A percentile compares a stretch with the other conserved stretches of the same genome.
phyloP scores from a whole-genome alignment of 805 yeast genomes.

The Lachancea dasiensis region DNA sequence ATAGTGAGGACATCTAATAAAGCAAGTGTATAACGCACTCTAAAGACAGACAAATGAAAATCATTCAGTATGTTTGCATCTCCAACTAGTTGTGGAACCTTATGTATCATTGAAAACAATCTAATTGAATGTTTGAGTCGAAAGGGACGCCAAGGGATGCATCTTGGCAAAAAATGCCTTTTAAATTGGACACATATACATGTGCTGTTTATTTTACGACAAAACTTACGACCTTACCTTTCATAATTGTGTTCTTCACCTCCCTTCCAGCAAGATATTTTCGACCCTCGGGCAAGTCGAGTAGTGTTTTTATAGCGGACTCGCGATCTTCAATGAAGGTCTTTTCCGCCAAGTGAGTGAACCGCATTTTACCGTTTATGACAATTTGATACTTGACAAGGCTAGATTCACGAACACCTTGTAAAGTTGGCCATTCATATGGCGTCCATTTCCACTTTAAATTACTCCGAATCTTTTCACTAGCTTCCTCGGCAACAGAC shows the following conservation, averaged over 20 bases:
- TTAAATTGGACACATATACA: too few species aligned
- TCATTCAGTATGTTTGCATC: too few species aligned
- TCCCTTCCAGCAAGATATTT: conserved; percentile 38
- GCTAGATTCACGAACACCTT: conserved; percentile 35
- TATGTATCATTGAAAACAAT: not conserved
- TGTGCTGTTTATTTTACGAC: conserved; percentile 27
- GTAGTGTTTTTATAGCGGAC: conserved; percentile 35
- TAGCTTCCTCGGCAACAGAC: conserved; percentile 72
- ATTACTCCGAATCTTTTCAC: conserved; percentile 42
- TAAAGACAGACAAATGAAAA: too few species aligned
- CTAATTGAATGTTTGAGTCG: conserved; percentile 7
- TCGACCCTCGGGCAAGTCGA: conserved; percentile 33
- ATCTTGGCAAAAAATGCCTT: too few species aligned
- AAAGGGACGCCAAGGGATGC: too few species aligned
- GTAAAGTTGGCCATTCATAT: conserved; percentile 60
- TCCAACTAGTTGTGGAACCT: too few species aligned
- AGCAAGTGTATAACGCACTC: too few species aligned
- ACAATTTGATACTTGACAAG: conserved; percentile 49
- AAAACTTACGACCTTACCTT: conserved; percentile 44
- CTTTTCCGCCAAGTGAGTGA: conserved; percentile 36
- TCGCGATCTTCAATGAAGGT: conserved; percentile 35
- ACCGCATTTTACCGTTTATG: conserved; percentile 66
- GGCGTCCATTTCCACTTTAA: conserved; percentile 17
- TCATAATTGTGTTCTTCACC: conserved; percentile 51
- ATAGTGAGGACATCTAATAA: not conserved